Base-by-base conservation (phyloP, 768 basidiomycete genomes). In the Mycena amicta region DNA sequence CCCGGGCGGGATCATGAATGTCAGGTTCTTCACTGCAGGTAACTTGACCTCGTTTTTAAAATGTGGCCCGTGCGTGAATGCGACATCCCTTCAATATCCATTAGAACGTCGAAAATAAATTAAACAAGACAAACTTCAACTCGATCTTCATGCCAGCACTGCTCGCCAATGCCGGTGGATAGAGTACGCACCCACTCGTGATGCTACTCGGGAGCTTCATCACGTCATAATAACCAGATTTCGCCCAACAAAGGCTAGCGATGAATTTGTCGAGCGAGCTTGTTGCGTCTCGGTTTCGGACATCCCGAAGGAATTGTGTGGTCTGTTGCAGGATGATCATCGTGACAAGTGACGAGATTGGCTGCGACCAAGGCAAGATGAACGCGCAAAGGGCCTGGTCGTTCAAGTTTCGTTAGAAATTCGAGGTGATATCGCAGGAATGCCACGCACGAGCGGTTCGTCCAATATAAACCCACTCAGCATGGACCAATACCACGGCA, bases 1-100 rank as follows among this genome's bases (percentile, higher is more conserved):
- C 4, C 74, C 74, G 5, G 69, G 67, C 13, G 61, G 56, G 26
- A 75, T 69, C 12, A 63, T 63, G 49, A 75, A 73, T 3, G 68
- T 68, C 3, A 73, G 65, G 47, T 65, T 55, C 12, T n/a, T 62
- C 22, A 49, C 62, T 52, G 56, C 59, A 28, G 12, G 53, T 63
- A 23, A 65, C 57, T 29, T 55, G 47, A 49, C 11, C 47, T 49
- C 47, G 26, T 49, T 23, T 49, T 12, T 12, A 11, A 28, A 49
- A 26, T 60, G 49, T 12, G 12, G 5, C 3, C 8, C 1, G 22
- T 56, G 52, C 30, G 25, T 50, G 23, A 59, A 52, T 15, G 58
- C 58, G 12, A 63, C 62, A n/a, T 63, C 56, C 15, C 62, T 59
- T 23, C n/a, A n/a, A n/a, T n/a, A n/a, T n/a, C n/a, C n/a, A n/a